Base-by-base conservation (phyloP, 768 basidiomycete species). In the Kwoniella pini region DNA sequence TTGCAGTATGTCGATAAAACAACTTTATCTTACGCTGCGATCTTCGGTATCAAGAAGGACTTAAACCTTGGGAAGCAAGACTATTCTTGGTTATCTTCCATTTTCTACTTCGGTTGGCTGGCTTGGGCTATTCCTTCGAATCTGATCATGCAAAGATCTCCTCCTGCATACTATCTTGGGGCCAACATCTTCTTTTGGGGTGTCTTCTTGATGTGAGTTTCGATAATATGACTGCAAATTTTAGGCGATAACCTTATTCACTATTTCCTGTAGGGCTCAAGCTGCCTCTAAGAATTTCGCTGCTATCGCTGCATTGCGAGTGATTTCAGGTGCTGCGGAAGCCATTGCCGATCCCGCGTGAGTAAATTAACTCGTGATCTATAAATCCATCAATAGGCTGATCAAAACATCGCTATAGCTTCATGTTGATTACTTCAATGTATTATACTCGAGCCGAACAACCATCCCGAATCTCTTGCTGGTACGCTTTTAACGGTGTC, bases 51-150 rank as follows among this genome's bases (percentile, higher is more conserved):
- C 67, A 77, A 74, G 62, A 60, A 65, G 12, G 80, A 77, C 54
- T 65, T 81, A 1, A 26, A 79, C 43, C 75, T 81, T 0, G 62
- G 54, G 1, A 72, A 72, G 19, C 66, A 66, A 19, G 64, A 81
- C 54, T 81, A 81, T 57, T 79, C 72, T 1, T 75, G 75, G 70
- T 65, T 79, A 1, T 67, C 65, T 4, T 59, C 51, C 62, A 65
- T 80, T 51, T 80, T 80, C 65, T 81, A 81, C 69, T 81, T 74
- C 62, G 76, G 81, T 13, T 82, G 81, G 80, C 54, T 81, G 3
- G 75, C 64, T 2, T 77, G 81, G 81, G 81, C 81, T 0, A 71
- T 82, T 22, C 81, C 81, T 0, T 79, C 80, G 10, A 82, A 82
- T 57, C 27, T 82, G 33, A 63, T 81, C 46, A 79, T 82, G 77